These are phyloP conservation scores for Cladosporium oxysporum DNA, from an alignment of 2,329 filamentous ascomycete genomes.

Conservation along the genomic window DNA sequence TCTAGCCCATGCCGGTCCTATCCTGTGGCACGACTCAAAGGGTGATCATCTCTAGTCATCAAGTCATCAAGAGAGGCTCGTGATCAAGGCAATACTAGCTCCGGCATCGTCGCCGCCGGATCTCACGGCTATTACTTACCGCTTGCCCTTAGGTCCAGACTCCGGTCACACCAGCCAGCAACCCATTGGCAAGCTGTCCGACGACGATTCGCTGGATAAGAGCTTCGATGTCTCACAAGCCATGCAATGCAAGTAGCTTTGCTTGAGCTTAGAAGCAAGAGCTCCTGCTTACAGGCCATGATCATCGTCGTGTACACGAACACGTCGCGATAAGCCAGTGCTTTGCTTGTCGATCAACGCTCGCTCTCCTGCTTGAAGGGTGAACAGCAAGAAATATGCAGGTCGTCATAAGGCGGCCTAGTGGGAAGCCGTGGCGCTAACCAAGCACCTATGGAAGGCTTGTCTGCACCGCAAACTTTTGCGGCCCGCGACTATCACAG, in stretches of 20 bases:
- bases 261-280: conserved; percentile 9
- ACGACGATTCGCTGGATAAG: background rate
- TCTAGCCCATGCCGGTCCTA: background rate
- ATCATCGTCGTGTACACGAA: background rate
- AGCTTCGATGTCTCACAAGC: conserved; percentile 3
- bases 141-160: background rate
- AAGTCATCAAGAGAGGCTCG: conserved; percentile 1
- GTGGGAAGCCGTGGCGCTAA: background rate
- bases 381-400: conserved; percentile 3
- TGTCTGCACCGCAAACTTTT: conserved; percentile 1
- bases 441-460: background rate
- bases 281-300: conserved; percentile 7
- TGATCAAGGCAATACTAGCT: background rate
- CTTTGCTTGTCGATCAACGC: background rate
- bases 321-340: background rate
- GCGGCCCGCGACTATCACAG: background rate
- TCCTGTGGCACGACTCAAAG: background rate
- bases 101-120: background rate
- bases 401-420: conserved; percentile 8
- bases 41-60: background rate
- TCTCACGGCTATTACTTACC: conserved; percentile 1
- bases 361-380: background rate
- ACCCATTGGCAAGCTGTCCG: background rate
- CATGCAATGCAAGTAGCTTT: background rate
- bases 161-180: background rate